Evolutionary conservation across 1,284 basidiomycete species (phyloP), one percentile per base, ranked within the genome.

Genomic region (Inonotus obliquus): DNA sequence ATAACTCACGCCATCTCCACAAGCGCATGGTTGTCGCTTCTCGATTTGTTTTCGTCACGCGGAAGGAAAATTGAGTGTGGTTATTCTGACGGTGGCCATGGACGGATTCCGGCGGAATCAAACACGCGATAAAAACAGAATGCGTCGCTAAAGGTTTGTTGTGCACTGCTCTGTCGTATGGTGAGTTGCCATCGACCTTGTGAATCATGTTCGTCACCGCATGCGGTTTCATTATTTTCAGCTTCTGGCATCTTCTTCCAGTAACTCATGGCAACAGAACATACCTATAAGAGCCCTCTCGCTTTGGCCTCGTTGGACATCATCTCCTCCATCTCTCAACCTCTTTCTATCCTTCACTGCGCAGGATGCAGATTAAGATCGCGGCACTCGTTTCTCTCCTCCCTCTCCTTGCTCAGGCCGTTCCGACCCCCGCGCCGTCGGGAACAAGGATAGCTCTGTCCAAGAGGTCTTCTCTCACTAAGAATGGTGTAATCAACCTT

Each of bases 361-460:
- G 13, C 37, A 41, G 6, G 23, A 63, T 63, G 62, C 52, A 63
- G 39, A 44, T 63, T 38, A 56, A 49, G 37, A 41, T 60, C 45
- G 59, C 62, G 44, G 60, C 62, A 21, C 37, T 41, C 35, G 19
- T 63, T 60, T 44, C 59, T 19, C 58, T 63, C 29, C 59, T 63
- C 25, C 62, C 62, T 7, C 60, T 60, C 62, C 38, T 63, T 29
- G 59, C 45, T 10, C 45, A 59, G 38, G 62, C 62, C 13, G 25
- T 59, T 19, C 58, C 62, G n/a, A 37, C 54, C 1, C 37, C 59
- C 25, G 44, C 48, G 13, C 25, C 39, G 35, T 19, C 35, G 10
- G 62, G 59, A 29, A 60, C 25, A 35, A 60, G 38, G 47, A 67
- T 73, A 29, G 65, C 69, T 10, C 47, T 63, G 2, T 56, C 35